These are phyloP conservation scores for Dendrobium huoshanense DNA, from an alignment of 106 monocot species.

Conservation along the genomic window DNA sequence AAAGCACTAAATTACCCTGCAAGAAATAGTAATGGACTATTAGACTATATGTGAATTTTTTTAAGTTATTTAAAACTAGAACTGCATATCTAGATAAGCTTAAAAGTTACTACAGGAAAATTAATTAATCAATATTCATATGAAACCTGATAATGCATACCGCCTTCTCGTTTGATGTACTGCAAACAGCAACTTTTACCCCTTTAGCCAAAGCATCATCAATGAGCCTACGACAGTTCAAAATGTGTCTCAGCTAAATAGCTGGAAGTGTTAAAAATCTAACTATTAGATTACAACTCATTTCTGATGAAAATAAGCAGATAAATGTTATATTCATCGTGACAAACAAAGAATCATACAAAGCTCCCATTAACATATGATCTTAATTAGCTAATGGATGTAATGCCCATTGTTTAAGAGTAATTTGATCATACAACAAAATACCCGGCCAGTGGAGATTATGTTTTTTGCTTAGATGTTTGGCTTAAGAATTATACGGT, in stretches of 20 bases:
- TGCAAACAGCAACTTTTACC: conserved; percentile 96
- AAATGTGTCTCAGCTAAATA: neutral
- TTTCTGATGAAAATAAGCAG: neutral
- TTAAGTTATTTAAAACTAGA: neutral
- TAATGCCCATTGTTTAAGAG: too few species aligned
- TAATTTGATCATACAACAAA: too few species aligned
- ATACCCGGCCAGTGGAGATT: too few species aligned
- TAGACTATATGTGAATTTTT: neutral
- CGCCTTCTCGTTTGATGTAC: conserved; percentile 99
- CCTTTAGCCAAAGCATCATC: conserved; percentile 75
- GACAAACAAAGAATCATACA: neutral
- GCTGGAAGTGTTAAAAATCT: neutral
- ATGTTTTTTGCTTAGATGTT: too few species aligned
- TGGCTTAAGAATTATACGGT: too few species aligned
- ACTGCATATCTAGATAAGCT: neutral
- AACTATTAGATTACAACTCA: conserved; percentile 6
- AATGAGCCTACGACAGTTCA: conserved; percentile 47
- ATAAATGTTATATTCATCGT: neutral
- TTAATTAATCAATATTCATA: neutral
- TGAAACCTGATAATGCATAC: conserved; percentile 51
- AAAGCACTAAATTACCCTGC: neutral
- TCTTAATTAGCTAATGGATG: too few species aligned
- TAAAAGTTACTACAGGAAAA: neutral
- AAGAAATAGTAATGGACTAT: neutral
- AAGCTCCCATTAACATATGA: neutral